Evolutionary conservation across 2,329 filamentous ascomycete genomes (phyloP), one percentile per base, ranked within the genome.

Genomic region (Colletotrichum sp.): DNA sequence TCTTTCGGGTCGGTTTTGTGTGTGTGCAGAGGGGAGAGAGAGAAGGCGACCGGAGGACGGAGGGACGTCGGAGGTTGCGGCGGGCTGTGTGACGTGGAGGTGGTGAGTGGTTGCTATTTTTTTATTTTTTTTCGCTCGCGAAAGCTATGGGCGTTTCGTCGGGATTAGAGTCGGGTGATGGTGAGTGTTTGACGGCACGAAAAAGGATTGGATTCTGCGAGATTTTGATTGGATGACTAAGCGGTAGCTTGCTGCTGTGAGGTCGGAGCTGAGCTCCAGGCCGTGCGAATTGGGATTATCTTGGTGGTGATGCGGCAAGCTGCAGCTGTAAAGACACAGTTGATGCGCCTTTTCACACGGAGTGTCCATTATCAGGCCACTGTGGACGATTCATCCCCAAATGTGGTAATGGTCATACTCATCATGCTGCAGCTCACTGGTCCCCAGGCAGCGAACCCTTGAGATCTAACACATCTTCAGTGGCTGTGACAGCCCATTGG

Each of bases 121-220:
- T 76, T 64, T 69, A 60, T 68, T 67, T 57, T 68, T 75, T 64
- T 60, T 57, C 64, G 70, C 71, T 70, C 67, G 69, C 70, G 68
- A 73, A 52, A 76, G 74, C 74, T 76, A 69, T 73, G 48, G 74
- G 74, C 71, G 70, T 64, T 76, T 74, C 70, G 70, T 76, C 67
- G 73, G 73, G 80, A 80, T 74, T 79, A 80, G 78, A 78, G 71
- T 83, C 81, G 82, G 82, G 82, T 78, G 78, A 82, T 82, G 73
- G 61, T 43, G 48, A 68, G 71, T 73, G 70, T 72, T 77, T 68
- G 75, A 61, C 65, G 70, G 74, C 59, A 71, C 72, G 75, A 78
- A 72, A 74, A 73, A 74, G 73, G 72, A 78, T 78, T 78, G 77
- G 75, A 75, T 77, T 72, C 75, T 78, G 77, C 75, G 75, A 75